These are phyloP conservation scores for Talaromyces sp. DNA, from an alignment of 2,329 filamentous ascomycete species.

Conservation along the genomic window DNA sequence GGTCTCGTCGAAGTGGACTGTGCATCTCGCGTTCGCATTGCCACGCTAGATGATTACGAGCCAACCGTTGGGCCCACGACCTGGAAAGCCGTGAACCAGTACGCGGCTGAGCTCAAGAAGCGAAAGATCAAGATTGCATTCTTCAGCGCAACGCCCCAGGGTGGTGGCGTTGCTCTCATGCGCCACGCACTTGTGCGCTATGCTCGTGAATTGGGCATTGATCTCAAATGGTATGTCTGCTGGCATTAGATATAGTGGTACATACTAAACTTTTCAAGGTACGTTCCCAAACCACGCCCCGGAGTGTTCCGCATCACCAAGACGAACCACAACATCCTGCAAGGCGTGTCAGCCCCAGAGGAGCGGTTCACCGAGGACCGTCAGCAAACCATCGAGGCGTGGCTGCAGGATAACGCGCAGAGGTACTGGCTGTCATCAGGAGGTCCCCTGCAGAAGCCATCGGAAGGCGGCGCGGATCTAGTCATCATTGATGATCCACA, in stretches of 20 bases:
- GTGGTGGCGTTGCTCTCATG: conserved; percentile 80
- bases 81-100: conserved; percentile 63
- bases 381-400: conserved; percentile 61
- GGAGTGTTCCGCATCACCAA: conserved; percentile 81
- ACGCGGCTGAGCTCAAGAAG: conserved; percentile 59
- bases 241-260: background rate
- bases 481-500: conserved; percentile 79
- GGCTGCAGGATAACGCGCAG: conserved; percentile 69
- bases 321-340: conserved; percentile 83
- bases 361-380: conserved; percentile 63
- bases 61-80: conserved; percentile 59
- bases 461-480: conserved; percentile 70
- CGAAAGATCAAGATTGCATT: conserved; percentile 68
- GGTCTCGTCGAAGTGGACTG: conserved; percentile 69
- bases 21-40: conserved; percentile 60
- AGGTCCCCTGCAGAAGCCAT: conserved; percentile 62
- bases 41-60: conserved; percentile 56
- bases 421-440: conserved; percentile 68
- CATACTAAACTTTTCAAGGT: conserved; percentile 29
- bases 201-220: conserved; percentile 61
- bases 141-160: conserved; percentile 76
- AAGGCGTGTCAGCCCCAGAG: conserved; percentile 66
- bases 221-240: conserved; percentile 65
- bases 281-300: conserved; percentile 73
- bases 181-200: conserved; percentile 73